These are phyloP conservation scores for Discostella pseudostelligera DNA, from an alignment of 108 stramenopile genomes.

Conservation along the genomic window DNA sequence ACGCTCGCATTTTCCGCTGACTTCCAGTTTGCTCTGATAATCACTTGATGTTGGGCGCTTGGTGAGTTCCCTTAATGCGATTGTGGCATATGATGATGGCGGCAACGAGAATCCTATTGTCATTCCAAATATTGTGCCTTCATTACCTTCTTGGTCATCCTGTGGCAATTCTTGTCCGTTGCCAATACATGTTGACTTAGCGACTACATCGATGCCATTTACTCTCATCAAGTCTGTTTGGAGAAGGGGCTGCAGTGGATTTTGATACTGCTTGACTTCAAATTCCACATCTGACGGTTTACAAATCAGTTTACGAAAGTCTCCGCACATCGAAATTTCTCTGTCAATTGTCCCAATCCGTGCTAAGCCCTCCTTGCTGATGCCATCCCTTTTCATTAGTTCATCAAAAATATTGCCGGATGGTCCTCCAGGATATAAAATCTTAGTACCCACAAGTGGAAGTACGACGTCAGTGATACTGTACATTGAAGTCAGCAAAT, in stretches of 20 bases:
- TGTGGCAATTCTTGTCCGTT: conserved; percentile 13
- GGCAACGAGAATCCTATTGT: conserved; percentile 84
- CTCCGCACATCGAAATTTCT: conserved; percentile 69
- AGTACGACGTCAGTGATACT: conserved; percentile 80
- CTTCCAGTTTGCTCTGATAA: conserved; percentile 71
- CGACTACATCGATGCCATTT: conserved; percentile 33
- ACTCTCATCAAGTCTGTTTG: conserved; percentile 85
- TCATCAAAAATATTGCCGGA: conserved; percentile 52
- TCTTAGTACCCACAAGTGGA: conserved; percentile 79
- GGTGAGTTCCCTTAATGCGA: conserved; percentile 84
- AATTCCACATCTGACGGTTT: conserved; percentile 67
- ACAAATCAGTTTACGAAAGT: conserved; percentile 82
- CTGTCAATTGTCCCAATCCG: conserved; percentile 47
- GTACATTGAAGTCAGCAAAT: conserved; percentile 54
- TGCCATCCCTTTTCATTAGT: conserved; percentile 52
- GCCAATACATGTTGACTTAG: conserved; percentile 3
- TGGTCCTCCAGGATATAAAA: conserved; percentile 57
- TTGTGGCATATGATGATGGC: conserved; percentile 89
- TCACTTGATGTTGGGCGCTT: conserved; percentile 80
- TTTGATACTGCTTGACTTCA: conserved; percentile 62
- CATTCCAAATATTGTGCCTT: conserved; percentile 61
- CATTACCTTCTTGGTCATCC: conserved; percentile 1
- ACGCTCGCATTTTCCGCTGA: conserved; percentile 50
- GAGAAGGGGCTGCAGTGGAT: conserved; percentile 75
- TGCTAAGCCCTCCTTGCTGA: conserved; percentile 49